Evolutionary conservation across 371 early-diverging fungal genomes (phyloP), one percentile per base, ranked within the genome.

Genomic region (Actinomucor elegans): DNA sequence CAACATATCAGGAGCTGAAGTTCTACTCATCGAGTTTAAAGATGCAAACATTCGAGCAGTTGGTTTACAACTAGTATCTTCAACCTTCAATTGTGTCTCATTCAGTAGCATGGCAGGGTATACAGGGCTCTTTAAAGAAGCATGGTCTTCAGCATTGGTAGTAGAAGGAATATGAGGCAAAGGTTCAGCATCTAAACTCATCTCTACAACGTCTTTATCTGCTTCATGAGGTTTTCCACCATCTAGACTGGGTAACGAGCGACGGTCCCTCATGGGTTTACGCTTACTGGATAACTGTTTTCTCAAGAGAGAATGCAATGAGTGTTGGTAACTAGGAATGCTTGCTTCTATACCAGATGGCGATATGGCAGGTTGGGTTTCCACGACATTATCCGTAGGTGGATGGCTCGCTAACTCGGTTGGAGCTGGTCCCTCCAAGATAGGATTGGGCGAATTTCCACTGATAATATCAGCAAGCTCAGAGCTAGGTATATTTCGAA

Each of bases 191-290:
- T 71, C 63, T 31, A 71, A 33, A 10, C 64, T 55, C 54, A 75
- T 75, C 37, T 71, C 75, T 11, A 61, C 54, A 0, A 75, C 67
- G 36, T 75, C 75, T n/a, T 56, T 66, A 41, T 75, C 75, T 31
- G 55, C 56, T 41, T 75, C 75, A 5, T 18, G 36, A 11, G 48
- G 46, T 17, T 29, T 48, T 4, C 10, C 28, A 31, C 29, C 24
- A 18, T 56, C 58, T 14, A 45, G 18, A n/a, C 45, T 35, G 1
- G 52, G 43, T 14, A 54, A 48, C 12, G 59, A 59, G 3, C 55
- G 60, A 40, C 57, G 57, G 20, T 62, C 59, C 6, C 43, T 48
- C 21, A 29, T 48, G 5, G 48, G 28, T 18, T 48, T 59, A 17
- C 48, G 59, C 41, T 52, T 61, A 34, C 26, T 59, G 7, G 64